phyloP scores from a whole-genome alignment of 2,329 filamentous ascomycete genomes.

The Endothia cerciana region DNA sequence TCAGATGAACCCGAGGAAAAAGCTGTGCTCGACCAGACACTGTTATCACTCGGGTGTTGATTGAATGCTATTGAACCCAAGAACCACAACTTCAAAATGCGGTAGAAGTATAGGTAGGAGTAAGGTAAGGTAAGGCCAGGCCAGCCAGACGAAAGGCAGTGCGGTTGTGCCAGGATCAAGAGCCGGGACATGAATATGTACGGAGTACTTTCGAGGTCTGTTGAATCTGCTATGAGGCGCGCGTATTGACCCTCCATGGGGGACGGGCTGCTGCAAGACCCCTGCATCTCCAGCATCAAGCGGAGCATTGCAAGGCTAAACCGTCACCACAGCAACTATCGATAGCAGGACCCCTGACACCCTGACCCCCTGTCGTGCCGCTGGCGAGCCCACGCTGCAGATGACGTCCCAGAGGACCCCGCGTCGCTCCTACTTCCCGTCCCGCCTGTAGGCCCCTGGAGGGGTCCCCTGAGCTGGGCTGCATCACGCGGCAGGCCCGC shows the following conservation, averaged over 20 bases:
- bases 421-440: conserved; percentile 17
- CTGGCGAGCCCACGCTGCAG: too few relatives aligned
- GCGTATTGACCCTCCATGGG: conserved; percentile 14
- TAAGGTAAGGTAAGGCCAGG: not conserved
- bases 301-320: not conserved
- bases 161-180: conserved; percentile 7
- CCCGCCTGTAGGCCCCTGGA: conserved; percentile 7
- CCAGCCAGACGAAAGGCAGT: not conserved
- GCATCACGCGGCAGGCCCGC: conserved; percentile 27
- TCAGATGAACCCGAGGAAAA: not conserved
- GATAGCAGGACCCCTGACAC: conserved; percentile 16
- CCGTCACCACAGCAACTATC: conserved; percentile 24
- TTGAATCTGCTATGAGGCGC: not conserved
- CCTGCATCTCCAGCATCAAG: conserved; percentile 2
- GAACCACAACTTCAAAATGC: not conserved
- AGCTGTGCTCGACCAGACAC: not conserved
- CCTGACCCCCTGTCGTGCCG: conserved; percentile 17
- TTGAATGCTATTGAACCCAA: not conserved
- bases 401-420: conserved; percentile 23
- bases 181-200: not conserved
- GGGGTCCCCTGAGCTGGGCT: conserved; percentile 3
- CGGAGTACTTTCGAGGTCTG: not conserved
- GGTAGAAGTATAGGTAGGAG: not conserved
- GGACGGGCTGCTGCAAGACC: not conserved
- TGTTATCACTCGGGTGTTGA: not conserved